Conservation (phyloP, 2,329 filamentous ascomycete species). For the Aspergillus ustus region DNA sequence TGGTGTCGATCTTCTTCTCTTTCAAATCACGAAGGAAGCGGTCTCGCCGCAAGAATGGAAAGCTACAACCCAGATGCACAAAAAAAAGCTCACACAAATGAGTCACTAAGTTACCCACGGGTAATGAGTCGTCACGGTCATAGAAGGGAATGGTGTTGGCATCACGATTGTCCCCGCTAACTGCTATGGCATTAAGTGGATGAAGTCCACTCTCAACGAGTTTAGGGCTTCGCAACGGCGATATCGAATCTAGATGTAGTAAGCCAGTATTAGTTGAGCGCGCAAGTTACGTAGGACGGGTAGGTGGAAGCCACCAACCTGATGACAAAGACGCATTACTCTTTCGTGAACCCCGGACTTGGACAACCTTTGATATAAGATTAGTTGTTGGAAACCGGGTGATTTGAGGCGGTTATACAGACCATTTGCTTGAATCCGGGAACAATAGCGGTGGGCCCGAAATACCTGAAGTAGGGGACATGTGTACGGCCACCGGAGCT, state of each 20-base stretch:
- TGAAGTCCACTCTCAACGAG: conserved; percentile 25
- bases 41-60: conserved; percentile 76
- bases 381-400: conserved; percentile 24
- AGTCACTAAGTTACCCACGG: conserved; percentile 75
- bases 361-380: conserved; percentile 59
- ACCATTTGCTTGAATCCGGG: conserved; percentile 95
- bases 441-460: conserved; percentile 87
- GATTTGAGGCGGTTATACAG: conserved; percentile 4
- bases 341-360: conserved; percentile 61
- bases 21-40: conserved; percentile 76
- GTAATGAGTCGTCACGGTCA: conserved; percentile 70
- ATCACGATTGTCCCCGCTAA: conserved; percentile 37
- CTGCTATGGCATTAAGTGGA: conserved; percentile 25
- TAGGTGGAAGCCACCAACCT: conserved; percentile 31
- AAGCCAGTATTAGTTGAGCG: neutral
- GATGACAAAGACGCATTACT: conserved; percentile 47
- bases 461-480: conserved; percentile 89
- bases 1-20: conserved; percentile 80
- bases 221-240: conserved; percentile 42
- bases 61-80: conserved; percentile 79
- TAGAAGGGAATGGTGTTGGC: conserved; percentile 68
- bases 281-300: neutral
- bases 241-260: conserved; percentile 38
- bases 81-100: conserved; percentile 83
- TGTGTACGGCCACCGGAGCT: conserved; percentile 44